Conservation (phyloP, 805 yeast genomes). For the Wickerhamomyces strasburgensis region DNA sequence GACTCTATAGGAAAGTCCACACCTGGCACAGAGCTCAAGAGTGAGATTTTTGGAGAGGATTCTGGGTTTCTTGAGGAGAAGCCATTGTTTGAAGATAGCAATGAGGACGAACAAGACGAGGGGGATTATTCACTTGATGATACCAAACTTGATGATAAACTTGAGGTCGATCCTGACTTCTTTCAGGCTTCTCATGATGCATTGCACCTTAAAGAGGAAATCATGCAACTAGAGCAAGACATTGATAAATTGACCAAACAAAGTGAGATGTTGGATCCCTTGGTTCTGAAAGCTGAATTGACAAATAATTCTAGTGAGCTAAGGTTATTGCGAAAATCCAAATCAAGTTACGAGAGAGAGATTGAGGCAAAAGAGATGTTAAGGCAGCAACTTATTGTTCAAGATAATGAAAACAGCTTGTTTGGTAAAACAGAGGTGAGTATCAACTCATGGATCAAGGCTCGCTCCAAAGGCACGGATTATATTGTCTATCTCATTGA, state of each 20-base stretch:
- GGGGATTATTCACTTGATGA: conserved; percentile 21
- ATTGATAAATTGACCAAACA: conserved; percentile 59
- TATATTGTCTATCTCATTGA: conserved; percentile 72
- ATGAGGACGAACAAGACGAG: conserved; percentile 10
- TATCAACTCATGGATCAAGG: conserved; percentile 45
- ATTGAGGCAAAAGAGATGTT: conserved; percentile 68
- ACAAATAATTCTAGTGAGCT: conserved; percentile 72
- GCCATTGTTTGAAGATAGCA: conserved; percentile 24
- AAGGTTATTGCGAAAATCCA: conserved; percentile 63
- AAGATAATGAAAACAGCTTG: conserved; percentile 74
- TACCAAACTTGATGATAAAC: conserved; percentile 17
- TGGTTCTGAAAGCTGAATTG: conserved; percentile 76
- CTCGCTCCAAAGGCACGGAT: conserved; percentile 50
- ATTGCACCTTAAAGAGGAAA: conserved; percentile 60
- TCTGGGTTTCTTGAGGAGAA: conserved; percentile 21
- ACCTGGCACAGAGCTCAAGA: conserved; percentile 10
- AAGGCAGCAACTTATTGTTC: conserved; percentile 75
- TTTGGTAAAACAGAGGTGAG: conserved; percentile 57
- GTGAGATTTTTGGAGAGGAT: conserved; percentile 22
- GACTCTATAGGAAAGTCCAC: conserved; percentile 2
- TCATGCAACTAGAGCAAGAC: conserved; percentile 50
- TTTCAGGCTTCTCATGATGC: conserved; percentile 67
- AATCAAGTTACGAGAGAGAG: conserved; percentile 61
- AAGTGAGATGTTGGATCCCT: conserved; percentile 55
- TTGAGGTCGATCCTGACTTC: conserved; percentile 32